phyloP scores from a whole-genome alignment of 2,329 filamentous ascomycete species.

The Exophiala spinifera region DNA sequence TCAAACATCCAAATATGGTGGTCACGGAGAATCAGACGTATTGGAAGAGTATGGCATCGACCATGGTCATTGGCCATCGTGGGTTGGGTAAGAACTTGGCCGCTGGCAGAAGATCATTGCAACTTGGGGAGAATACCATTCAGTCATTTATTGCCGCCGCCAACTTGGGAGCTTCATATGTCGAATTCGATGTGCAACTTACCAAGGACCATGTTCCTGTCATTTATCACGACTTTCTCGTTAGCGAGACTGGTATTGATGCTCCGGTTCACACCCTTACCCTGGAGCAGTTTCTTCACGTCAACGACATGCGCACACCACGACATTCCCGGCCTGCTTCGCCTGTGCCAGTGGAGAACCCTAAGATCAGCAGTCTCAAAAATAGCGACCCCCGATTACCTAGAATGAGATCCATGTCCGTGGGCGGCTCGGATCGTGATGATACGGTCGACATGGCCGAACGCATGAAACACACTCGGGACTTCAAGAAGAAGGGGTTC shows the following conservation, averaged over 20 bases:
- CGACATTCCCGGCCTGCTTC: slow-evolving; percentile 48
- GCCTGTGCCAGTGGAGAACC: slow-evolving; percentile 34
- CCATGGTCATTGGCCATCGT: slow-evolving; percentile 74
- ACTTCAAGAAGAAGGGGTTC: slow-evolving; percentile 92
- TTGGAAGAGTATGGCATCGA: slow-evolving; percentile 87
- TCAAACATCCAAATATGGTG: slow-evolving; percentile 89
- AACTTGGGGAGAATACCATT: slow-evolving; percentile 93
- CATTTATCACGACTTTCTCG: slow-evolving; percentile 97
- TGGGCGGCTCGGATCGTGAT: slow-evolving; percentile 51
- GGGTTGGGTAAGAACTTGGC: slow-evolving; percentile 85
- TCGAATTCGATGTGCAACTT: slow-evolving; percentile 83
- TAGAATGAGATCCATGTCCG: slow-evolving; percentile 58
- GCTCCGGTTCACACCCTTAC: slow-evolving; percentile 94
- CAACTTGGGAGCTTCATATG: slow-evolving; percentile 76
- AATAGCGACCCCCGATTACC: slow-evolving; percentile 24
- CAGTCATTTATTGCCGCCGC: slow-evolving; percentile 94
- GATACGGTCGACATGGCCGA: slow-evolving; percentile 61
- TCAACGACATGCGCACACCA: slow-evolving; percentile 59
- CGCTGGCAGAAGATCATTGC: slow-evolving; percentile 76
- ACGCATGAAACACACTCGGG: slow-evolving; percentile 93
- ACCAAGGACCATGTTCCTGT: slow-evolving; percentile 99
- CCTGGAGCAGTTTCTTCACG: slow-evolving; percentile 89
- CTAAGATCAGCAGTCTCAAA: slow-evolving; percentile 26
- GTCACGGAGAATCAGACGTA: slow-evolving; percentile 89
- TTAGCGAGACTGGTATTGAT: slow-evolving; percentile 96